A percentile compares a stretch with the other conserved stretches of the same genome.
Evolutionary conservation across 2,329 filamentous ascomycete genomes (phyloP).

Genomic region (Talaromyces pinophilus): DNA sequence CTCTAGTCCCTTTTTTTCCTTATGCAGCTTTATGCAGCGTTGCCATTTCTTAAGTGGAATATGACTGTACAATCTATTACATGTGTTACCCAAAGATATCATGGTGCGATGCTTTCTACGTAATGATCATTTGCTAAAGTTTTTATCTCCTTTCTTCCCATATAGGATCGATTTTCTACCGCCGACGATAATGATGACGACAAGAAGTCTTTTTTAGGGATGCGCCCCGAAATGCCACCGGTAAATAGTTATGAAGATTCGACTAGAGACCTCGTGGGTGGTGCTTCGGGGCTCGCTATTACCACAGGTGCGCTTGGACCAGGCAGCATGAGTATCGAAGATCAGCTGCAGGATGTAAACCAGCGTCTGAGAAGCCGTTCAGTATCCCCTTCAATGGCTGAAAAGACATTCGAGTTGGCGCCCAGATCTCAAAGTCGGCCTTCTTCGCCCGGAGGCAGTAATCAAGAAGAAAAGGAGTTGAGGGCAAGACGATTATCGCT

Average conservation of each 20-base stretch:
- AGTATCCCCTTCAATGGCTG: slow-evolving; percentile 34
- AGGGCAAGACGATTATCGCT: slow-evolving; percentile 34
- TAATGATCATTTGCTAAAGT: slow-evolving; percentile 36
- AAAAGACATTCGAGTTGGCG: slow-evolving; percentile 32
- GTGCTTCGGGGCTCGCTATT: slow-evolving; percentile 49
- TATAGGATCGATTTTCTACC: slow-evolving; percentile 37
- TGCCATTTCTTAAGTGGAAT: slow-evolving; percentile 18
- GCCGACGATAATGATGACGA: slow-evolving; percentile 43
- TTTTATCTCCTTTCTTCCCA: slow-evolving; percentile 32
- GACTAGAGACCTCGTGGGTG: slow-evolving; percentile 28
- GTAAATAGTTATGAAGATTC: slow-evolving; percentile 36
- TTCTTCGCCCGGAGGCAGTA: slow-evolving; percentile 32
- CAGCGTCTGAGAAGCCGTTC: slow-evolving; percentile 37
- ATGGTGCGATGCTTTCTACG: slow-evolving; percentile 27
- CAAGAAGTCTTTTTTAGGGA: slow-evolving; percentile 64
- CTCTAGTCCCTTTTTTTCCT: slow-evolving; percentile 29
- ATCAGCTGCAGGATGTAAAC: slow-evolving; percentile 29
- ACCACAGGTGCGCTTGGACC: neutral
- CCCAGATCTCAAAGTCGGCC: slow-evolving; percentile 39
- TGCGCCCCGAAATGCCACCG: slow-evolving; percentile 61
- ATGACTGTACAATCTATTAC: slow-evolving; percentile 21
- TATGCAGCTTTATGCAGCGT: slow-evolving; percentile 13
- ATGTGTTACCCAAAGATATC: slow-evolving; percentile 21
- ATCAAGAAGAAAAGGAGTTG: slow-evolving; percentile 24
- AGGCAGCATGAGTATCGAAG: slow-evolving; percentile 20